Conservation (phyloP, 768 basidiomycete species). For the Clitopilus hobsonii region DNA sequence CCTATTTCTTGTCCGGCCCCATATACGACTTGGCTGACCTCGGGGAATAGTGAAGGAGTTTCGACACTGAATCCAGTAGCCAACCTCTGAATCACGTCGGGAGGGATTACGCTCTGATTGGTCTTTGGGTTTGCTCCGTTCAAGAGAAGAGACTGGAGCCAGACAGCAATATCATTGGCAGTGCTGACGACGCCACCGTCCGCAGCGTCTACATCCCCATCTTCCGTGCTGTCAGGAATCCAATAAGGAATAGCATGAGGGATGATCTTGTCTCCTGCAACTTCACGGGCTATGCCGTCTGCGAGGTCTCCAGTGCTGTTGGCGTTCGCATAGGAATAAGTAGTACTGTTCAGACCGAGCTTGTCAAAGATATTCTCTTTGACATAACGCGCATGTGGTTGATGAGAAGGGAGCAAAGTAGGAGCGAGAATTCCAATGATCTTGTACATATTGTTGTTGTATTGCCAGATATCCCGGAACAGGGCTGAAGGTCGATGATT, state of each 20-base stretch:
- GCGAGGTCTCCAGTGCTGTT: conserved; percentile 19
- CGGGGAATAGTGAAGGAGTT: conserved; percentile 12
- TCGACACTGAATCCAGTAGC: conserved; percentile 17
- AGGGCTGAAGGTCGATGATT: conserved; percentile 17
- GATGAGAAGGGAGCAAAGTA: conserved; percentile 10
- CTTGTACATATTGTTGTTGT: conserved; percentile 22
- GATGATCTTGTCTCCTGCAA: conserved; percentile 13
- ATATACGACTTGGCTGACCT: conserved; percentile 19
- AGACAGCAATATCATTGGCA: conserved; percentile 23
- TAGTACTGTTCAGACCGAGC: conserved; percentile 21
- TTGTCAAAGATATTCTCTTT: conserved; percentile 22
- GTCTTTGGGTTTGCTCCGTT: conserved; percentile 18
- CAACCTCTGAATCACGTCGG: conserved; percentile 15
- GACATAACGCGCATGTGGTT: conserved; percentile 18
- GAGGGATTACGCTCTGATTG: conserved; percentile 19
- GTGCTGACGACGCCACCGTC: conserved; percentile 24
- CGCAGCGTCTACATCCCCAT: conserved; percentile 17
- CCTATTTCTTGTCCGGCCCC: conserved; percentile 20
- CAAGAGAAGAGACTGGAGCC: conserved; percentile 22
- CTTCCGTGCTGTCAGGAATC: conserved; percentile 15
- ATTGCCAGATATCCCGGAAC: conserved; percentile 21
- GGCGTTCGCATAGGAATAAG: conserved; percentile 21
- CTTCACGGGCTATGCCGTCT: conserved; percentile 15
- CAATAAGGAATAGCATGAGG: conserved; percentile 16
- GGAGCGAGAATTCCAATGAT: conserved; percentile 17